phyloP scores from a whole-genome alignment of 2,329 filamentous ascomycete species.

The Aspergillus brasiliensis region DNA sequence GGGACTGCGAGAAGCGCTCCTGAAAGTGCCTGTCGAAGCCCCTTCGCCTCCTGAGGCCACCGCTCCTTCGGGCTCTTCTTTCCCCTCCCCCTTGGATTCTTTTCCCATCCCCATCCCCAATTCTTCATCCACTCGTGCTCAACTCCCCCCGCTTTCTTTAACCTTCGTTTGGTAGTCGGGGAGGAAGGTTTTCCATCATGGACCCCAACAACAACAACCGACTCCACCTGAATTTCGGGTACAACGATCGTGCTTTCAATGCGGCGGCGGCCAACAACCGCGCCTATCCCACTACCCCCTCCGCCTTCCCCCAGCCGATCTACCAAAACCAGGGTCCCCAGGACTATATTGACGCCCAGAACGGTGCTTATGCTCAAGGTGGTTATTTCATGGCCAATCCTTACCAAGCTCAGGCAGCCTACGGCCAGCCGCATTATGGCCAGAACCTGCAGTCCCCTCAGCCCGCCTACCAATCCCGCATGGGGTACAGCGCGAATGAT shows the following conservation, averaged over 20 bases:
- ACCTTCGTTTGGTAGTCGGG: constrained; percentile 46
- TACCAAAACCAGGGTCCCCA: constrained; percentile 62
- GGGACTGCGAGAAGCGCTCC: constrained; percentile 4
- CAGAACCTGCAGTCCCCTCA: constrained; percentile 60
- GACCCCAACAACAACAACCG: constrained; percentile 58
- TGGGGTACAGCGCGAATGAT: constrained; percentile 66
- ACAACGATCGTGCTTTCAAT: constrained; percentile 66
- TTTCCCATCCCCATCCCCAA: constrained; percentile 14
- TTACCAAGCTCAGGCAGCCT: constrained; percentile 57
- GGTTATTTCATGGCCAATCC: constrained; percentile 66
- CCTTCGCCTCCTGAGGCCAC: constrained; percentile 19
- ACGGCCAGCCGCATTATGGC: constrained; percentile 54
- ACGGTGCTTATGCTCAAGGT: constrained; percentile 45
- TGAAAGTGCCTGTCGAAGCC: constrained; percentile 9
- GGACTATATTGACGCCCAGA: constrained; percentile 60
- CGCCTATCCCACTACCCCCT: constrained; percentile 84
- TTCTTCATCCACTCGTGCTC: neutral
- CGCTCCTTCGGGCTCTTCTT: constrained; percentile 17
- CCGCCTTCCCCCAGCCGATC: constrained; percentile 93
- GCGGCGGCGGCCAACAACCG: constrained; percentile 60
- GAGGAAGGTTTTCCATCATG: constrained; percentile 47
- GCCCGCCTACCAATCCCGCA: constrained; percentile 55
- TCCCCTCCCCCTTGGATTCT: constrained; percentile 12
- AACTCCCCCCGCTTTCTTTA: neutral
- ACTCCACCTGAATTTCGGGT: constrained; percentile 52